Evolutionary conservation across 129 eudicot species (phyloP).

Genomic region (Tagetes erecta): DNA sequence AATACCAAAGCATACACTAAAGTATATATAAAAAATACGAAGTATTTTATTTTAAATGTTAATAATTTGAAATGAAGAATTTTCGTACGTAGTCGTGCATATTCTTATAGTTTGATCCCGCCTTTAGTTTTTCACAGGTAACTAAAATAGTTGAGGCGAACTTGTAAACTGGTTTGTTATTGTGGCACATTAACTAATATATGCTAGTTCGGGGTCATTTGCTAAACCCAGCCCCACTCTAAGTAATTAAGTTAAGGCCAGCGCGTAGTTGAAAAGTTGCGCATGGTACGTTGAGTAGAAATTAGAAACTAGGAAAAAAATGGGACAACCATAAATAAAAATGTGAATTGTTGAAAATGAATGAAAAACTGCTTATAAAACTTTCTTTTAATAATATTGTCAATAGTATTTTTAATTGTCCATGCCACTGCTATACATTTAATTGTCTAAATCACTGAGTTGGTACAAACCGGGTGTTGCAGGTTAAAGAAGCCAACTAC

Average conservation of each 20-base stretch:
- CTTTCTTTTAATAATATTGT: too few relatives aligned
- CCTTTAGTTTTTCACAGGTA: neutral
- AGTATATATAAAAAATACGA: too few relatives aligned
- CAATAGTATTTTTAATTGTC: neutral
- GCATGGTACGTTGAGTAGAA: neutral
- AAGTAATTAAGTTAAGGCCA: too few relatives aligned
- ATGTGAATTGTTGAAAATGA: neutral
- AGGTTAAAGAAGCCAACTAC: conserved; percentile 42
- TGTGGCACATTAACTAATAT: too few relatives aligned
- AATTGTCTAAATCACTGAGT: neutral
- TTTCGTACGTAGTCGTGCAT: too few relatives aligned
- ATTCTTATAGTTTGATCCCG: neutral
- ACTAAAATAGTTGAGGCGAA: too few relatives aligned
- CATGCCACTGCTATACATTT: neutral
- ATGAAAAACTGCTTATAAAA: too few relatives aligned
- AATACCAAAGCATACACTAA: too few relatives aligned
- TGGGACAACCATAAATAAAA: neutral
- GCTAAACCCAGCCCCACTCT: too few relatives aligned
- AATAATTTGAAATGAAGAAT: too few relatives aligned
- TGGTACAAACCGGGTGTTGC: neutral
- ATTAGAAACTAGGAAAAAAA: neutral
- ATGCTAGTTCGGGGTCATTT: too few relatives aligned
- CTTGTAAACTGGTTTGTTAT: neutral
- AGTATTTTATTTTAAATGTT: too few relatives aligned
- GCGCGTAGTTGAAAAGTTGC: neutral